A percentile compares a stretch with the other conserved stretches of the same genome.
Conservation (phyloP, 208 protist genomes). For the Crithidia expoeki region DNA sequence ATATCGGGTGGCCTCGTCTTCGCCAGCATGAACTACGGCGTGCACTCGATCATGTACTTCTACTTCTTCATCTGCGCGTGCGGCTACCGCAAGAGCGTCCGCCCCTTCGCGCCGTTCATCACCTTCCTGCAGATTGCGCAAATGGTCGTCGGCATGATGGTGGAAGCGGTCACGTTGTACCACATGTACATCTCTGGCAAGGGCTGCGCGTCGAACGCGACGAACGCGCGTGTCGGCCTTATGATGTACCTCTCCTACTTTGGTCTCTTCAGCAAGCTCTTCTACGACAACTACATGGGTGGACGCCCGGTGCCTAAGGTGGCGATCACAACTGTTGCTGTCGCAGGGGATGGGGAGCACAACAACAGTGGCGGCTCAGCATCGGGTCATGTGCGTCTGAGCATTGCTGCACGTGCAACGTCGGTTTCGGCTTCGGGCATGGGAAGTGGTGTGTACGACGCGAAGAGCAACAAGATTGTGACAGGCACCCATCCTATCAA, state of each 20-base stretch:
- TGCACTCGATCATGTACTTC: constrained; percentile 95
- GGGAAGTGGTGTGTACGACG: not conserved
- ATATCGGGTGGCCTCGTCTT: constrained; percentile 83
- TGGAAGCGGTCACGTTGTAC: constrained; percentile 58
- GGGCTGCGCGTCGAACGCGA: constrained; percentile 64
- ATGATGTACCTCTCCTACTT: constrained; percentile 95
- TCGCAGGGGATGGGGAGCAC: not conserved
- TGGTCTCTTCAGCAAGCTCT: constrained; percentile 89
- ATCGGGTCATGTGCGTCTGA: not conserved
- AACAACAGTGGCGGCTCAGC: not conserved
- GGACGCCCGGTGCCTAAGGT: not conserved
- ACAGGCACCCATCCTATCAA: constrained; percentile 10
- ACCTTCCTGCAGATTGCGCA: constrained; percentile 91
- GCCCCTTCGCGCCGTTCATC: constrained; percentile 82
- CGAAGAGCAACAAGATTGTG: constrained; percentile 1
- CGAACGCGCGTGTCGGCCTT: constrained; percentile 66
- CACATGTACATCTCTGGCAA: constrained; percentile 39
- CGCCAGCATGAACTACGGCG: constrained; percentile 93
- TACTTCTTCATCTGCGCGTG: constrained; percentile 91
- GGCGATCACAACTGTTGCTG: too few relatives aligned
- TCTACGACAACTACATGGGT: constrained; percentile 78
- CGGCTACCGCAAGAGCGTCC: constrained; percentile 59
- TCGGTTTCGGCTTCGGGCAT: not conserved
- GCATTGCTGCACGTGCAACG: not conserved
- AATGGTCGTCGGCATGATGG: constrained; percentile 90